Evolutionary conservation across 2,329 filamentous ascomycete genomes (phyloP), one percentile per base, ranked within the genome.

Genomic region (Epichloe festucae): DNA sequence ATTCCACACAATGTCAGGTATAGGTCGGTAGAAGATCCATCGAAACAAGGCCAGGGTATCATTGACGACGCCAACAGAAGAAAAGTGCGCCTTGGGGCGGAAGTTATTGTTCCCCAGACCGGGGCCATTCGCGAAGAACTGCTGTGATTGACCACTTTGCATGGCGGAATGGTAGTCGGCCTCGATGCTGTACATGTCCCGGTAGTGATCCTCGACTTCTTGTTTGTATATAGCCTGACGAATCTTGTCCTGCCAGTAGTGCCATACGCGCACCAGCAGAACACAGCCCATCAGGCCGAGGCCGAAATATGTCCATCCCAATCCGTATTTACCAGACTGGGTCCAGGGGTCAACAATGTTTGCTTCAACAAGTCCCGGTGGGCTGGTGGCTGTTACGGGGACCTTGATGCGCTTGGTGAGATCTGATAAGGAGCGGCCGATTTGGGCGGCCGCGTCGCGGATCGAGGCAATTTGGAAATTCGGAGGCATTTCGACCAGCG

Each of bases 231-330:
- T 80, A 56, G 89, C 90, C 58, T 90, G 87, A 58, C 90, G 81
- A 58, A 95, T 88, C 71, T 93, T 94, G 72, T 96, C 90, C 60
- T 90, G 89, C 84, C 89, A 95, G 59, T 85, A 83, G 67, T 95
- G 86, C 75, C 90, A 95, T 63, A 87, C 76, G 58, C 89, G 82
- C 63, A 91, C 73, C 11, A 84, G 61, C 11, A 85, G 70, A 4
- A 90, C 82, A 50, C 80, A 61, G 31, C 78, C 76, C 56, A 90
- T 75, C 54, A 96, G 67, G 48, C 83, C 80, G 47, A 94, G 67
- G 49, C 85, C 82, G 62, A 95, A 94, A 67, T 94, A 95, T 14
- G 91, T 88, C 82, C 89, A 95, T 52, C 85, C 88, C 49, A 88
- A 70, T 2, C 78, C 89, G 70, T 96, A 95, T 71, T 95, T 94